These are phyloP conservation scores for Aegilops tauschii DNA, from an alignment of 176 grass and related monocot species.

Conservation along the genomic window DNA sequence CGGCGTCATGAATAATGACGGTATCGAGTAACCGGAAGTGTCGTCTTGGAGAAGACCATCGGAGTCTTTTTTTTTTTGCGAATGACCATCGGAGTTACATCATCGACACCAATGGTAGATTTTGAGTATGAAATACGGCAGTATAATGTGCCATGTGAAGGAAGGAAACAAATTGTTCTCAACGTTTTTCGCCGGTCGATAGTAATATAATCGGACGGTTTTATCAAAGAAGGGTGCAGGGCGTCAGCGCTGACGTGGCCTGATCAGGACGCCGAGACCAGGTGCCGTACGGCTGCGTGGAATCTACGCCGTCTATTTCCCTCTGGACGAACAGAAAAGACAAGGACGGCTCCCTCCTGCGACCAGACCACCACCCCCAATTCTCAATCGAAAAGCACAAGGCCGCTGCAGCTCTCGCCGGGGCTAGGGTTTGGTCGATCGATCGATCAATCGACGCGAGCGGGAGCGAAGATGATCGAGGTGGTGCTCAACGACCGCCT, in stretches of 20 bases:
- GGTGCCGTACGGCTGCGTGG: not conserved
- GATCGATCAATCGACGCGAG: not conserved
- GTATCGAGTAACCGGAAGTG: no score
- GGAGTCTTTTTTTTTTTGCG: no score
- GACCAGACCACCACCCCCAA: not conserved
- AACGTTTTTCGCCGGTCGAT: no score
- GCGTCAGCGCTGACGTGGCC: not conserved
- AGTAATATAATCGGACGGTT: no score
- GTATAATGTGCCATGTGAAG: no score
- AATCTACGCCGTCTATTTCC: not conserved
- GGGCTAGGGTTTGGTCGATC: conserved; percentile 25
- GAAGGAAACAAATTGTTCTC: no score
- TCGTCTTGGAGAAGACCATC: no score
- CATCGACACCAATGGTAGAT: no score
- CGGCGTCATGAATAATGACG: no score
- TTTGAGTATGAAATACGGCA: no score
- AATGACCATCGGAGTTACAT: no score
- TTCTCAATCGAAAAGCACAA: not conserved
- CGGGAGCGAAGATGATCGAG: conserved; percentile 78
- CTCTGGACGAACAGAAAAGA: not conserved
- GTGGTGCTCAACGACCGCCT: conserved; percentile 95
- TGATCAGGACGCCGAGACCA: not conserved
- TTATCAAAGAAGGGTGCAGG: not conserved
- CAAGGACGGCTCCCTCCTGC: not conserved
- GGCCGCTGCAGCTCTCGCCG: not conserved